Evolutionary conservation across 2,329 filamentous ascomycete species (phyloP).

Genomic region (Penicillium sp.): DNA sequence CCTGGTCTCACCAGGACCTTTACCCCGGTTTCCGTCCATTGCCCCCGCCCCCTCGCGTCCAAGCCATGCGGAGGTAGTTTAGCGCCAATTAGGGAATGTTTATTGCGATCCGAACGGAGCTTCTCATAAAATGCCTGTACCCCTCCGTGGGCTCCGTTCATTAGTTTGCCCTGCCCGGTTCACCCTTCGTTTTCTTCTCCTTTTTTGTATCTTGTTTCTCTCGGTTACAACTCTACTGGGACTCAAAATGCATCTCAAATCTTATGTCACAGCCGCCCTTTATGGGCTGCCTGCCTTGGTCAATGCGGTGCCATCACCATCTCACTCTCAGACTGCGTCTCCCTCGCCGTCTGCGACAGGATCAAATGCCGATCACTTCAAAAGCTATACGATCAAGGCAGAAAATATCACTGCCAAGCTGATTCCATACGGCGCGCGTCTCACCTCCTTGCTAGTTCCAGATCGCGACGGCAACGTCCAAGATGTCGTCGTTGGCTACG

Average conservation of each 20-base stretch:
- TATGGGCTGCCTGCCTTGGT: slow-evolving; percentile 34
- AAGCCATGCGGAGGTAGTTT: slow-evolving; percentile 22
- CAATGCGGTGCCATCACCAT: slow-evolving; percentile 16
- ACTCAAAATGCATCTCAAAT: slow-evolving; percentile 39
- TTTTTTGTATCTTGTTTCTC: slow-evolving; percentile 33
- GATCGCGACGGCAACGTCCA: slow-evolving; percentile 50
- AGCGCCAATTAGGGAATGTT: slow-evolving; percentile 16
- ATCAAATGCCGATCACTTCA: slow-evolving; percentile 33
- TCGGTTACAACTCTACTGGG: slow-evolving; percentile 27
- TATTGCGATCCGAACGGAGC: slow-evolving; percentile 15
- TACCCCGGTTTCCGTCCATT: slow-evolving; percentile 22
- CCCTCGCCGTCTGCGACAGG: slow-evolving; percentile 10
- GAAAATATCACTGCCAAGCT: slow-evolving; percentile 49
- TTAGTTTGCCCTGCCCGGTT: slow-evolving; percentile 31
- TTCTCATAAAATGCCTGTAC: slow-evolving; percentile 24
- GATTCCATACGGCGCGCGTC: slow-evolving; percentile 49
- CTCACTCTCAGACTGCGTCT: slow-evolving; percentile 7
- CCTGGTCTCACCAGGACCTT: slow-evolving; percentile 10
- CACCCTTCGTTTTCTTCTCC: slow-evolving; percentile 27
- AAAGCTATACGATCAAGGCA: slow-evolving; percentile 47
- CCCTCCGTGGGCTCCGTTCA: slow-evolving; percentile 28
- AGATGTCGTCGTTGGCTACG: slow-evolving; percentile 53
- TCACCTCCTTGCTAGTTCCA: slow-evolving; percentile 50
- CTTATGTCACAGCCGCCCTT: slow-evolving; percentile 33
- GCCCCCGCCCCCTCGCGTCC: slow-evolving; percentile 25